Conservation (phyloP, 305 asterid species). For the Plantago coronopus region DNA sequence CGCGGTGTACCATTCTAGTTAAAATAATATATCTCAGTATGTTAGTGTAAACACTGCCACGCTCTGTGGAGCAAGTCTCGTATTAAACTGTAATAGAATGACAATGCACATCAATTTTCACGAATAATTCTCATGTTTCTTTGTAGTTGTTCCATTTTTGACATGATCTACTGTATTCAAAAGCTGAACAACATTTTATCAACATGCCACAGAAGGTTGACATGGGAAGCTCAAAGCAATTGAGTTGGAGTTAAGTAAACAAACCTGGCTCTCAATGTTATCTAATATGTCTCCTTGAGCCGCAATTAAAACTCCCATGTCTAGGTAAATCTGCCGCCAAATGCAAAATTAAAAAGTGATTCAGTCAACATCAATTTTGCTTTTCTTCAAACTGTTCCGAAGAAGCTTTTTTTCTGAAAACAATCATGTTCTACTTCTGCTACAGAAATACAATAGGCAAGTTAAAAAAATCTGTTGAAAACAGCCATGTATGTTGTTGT, state of each 20-base stretch:
- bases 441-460: background rate
- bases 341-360: background rate
- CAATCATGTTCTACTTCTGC: background rate
- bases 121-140: conserved; percentile 49
- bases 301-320: conserved; percentile 71
- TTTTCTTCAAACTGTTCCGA: too few species aligned
- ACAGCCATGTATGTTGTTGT: conserved; percentile 6
- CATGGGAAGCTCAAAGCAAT: background rate
- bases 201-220: conserved; percentile 8
- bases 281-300: conserved; percentile 83
- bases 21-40: too few species aligned
- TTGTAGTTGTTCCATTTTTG: conserved; percentile 58
- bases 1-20: too few species aligned
- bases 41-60: too few species aligned
- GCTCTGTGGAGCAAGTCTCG: too few species aligned
- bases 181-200: conserved; percentile 38
- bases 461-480: background rate
- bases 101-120: conserved; percentile 74
- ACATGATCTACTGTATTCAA: conserved; percentile 61
- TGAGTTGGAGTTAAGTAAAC: background rate
- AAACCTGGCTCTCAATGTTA: conserved; percentile 83
- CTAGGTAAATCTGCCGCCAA: conserved; percentile 58
- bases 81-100: too few species aligned
- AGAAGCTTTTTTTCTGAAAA: too few species aligned
- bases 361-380: too few species aligned